These are phyloP conservation scores for Soucietia sequanensis DNA, from an alignment of 805 yeast genomes.

Conservation along the genomic window DNA sequence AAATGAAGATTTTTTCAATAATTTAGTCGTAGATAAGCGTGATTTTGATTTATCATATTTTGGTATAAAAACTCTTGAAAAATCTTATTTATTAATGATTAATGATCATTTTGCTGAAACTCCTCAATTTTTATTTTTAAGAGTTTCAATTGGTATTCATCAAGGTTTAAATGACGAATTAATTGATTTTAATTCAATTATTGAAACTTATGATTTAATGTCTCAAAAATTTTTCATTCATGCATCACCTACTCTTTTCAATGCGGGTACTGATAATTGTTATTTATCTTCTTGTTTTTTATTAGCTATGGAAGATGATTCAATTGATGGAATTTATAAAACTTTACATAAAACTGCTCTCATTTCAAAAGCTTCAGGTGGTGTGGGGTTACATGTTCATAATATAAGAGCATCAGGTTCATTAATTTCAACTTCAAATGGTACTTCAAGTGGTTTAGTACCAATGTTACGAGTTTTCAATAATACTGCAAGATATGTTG, in stretches of 20 bases:
- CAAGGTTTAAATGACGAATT: slow-evolving; percentile 30
- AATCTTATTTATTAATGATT: slow-evolving; percentile 73
- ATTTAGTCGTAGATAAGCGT: slow-evolving; percentile 71
- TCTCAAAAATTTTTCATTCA: slow-evolving; percentile 85
- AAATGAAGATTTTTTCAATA: slow-evolving; percentile 64
- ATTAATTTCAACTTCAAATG: slow-evolving; percentile 88
- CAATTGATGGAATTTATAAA: slow-evolving; percentile 91
- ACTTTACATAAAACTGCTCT: slow-evolving; percentile 86
- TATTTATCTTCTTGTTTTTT: slow-evolving; percentile 91
- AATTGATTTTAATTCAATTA: slow-evolving; percentile 55
- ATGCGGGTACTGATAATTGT: slow-evolving; percentile 85
- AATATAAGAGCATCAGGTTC: slow-evolving; percentile 86
- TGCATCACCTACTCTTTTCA: slow-evolving; percentile 93
- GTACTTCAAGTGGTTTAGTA: slow-evolving; percentile 85
- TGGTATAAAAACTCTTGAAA: slow-evolving; percentile 89
- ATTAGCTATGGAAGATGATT: slow-evolving; percentile 88
- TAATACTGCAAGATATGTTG: slow-evolving; percentile 95
- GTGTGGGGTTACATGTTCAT: slow-evolving; percentile 87
- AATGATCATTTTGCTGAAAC: slow-evolving; percentile 69
- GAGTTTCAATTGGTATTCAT: slow-evolving; percentile 92
- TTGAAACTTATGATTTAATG: slow-evolving; percentile 87
- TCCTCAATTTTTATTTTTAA: slow-evolving; percentile 86
- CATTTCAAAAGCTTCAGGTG: slow-evolving; percentile 94
- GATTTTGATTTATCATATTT: slow-evolving; percentile 80
- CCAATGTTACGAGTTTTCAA: slow-evolving; percentile 97